Evolutionary conservation across 441 rosid species (phyloP), one percentile per base, ranked within the genome.

Genomic region (Euphorbia schlechtendalii): DNA sequence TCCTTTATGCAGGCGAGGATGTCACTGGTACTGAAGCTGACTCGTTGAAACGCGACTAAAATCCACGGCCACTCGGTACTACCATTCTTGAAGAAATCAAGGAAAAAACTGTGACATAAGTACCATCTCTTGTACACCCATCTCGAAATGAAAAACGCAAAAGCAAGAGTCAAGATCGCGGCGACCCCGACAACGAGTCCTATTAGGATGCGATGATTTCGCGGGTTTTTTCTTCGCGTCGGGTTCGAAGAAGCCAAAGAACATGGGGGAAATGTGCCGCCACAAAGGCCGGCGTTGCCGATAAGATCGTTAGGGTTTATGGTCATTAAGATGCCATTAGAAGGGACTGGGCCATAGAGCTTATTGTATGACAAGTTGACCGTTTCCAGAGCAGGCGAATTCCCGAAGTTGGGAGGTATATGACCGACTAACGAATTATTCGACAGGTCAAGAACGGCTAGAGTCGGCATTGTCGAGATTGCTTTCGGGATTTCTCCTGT

Each of bases 1-100:
- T 90, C 97, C 73, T 69, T 83, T 69, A 90, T 75, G 72, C 89
- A 77, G 28, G 88, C 68, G 0, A 86, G 78, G 61, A 90, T 83
- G 52, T 88, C 97, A 13, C 82, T 63, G 40, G 89, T 80, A 17
- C 86, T 84, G 74, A 90, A 86, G 10, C 84, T 80, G 18, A 90
- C 78, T 68, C 91, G 80, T 65, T 90, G 97, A 78, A 88, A 90
- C 63, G 96, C 96, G 77, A 81, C 73, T 45, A 90, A 58, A 65
- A 82, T 80, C 97, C 97, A 90, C 7, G 97, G 96, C 97, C 97
- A 90, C 64, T 88, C 91, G 51, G 78, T 85, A 27, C 75, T 81
- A 51, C 78, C 80, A 9, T 70, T 72, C 64, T 78, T 77, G 48
- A 72, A 71, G 58, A 73, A 73, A 24, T 78, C 85, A 55, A 70